Base-by-base conservation (phyloP, 371 early-diverging fungal species). In the Batrachochytrium dendrobatidis region DNA sequence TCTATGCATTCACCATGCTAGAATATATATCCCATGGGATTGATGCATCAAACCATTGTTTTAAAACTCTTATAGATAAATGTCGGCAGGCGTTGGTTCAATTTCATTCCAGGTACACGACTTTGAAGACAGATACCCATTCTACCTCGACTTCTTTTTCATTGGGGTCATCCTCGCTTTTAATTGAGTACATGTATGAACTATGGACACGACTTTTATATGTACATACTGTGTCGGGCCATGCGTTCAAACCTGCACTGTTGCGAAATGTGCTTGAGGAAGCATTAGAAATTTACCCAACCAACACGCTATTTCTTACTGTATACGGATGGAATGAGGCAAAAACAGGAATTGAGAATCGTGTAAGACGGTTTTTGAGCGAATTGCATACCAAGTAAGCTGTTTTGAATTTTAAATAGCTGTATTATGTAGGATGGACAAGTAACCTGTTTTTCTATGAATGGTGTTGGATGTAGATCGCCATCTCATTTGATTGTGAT, bases 281-380 rank as follows among this genome's bases (percentile, higher is more conserved):
- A 10, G 68, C 65, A n/a, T 25, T 72, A 30, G 46, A 31, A 1
- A 55, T 74, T 22, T 86, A 83, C 55, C 86, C 86, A 0, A 75
- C 76, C 58, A 83, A 85, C 55, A 77, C 80, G 0, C 66, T 83
- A 3, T 69, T 88, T 22, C 69, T 81, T 35, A 66, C 72, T 0
- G 48, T 85, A 50, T 86, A 78, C 63, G 77, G 81, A 15, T 83
- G 82, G 82, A 83, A 83, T 44, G 89, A 88, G 56, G 73, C 80
- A 20, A 71, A 79, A 56, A 81, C 81, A 24, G 80, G 82, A 64
- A 71, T 86, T 24, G 76, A 84, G 52, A 83, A 80, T 44, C 74
- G 86, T n/a, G 83, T 88, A 0, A 64, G 83, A 26, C 65, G 72
- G 6, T 64, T 78, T 1, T 60, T 82, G 50, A 77, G 78, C 29